These are phyloP conservation scores for Cordyceps farinosa DNA, from an alignment of 2,329 filamentous ascomycete species.

Conservation along the genomic window DNA sequence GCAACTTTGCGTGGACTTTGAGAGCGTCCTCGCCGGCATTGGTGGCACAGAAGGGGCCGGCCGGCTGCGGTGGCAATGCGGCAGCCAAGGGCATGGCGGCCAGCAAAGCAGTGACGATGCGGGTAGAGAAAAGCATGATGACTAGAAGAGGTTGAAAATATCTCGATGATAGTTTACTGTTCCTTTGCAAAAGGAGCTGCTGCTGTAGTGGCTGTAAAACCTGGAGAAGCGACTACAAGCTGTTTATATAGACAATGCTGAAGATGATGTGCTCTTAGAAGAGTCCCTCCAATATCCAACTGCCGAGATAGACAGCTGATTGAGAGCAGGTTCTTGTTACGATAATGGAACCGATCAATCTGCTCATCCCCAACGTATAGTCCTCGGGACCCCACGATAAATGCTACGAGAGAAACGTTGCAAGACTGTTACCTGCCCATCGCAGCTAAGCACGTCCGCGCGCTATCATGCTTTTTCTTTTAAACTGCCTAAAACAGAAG, in stretches of 20 bases:
- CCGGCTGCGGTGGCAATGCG: not conserved
- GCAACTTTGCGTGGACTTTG: not conserved
- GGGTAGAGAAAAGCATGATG: not conserved
- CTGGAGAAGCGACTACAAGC: too few relatives aligned
- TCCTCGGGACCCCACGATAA: not conserved
- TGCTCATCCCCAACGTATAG: not conserved
- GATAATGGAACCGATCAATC: not conserved
- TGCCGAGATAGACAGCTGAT: not conserved
- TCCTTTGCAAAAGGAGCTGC: not conserved
- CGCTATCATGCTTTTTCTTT: not conserved
- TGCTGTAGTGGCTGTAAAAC: not conserved
- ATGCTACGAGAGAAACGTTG: not conserved
- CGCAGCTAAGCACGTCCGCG: not conserved
- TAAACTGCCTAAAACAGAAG: constrained; percentile 3
- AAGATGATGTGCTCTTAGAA: not conserved
- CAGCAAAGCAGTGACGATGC: not conserved
- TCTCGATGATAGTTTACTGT: not conserved
- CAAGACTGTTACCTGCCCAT: not conserved
- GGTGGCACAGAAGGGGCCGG: not conserved
- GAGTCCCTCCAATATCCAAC: not conserved
- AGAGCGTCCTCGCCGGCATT: not conserved
- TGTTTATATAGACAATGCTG: not conserved
- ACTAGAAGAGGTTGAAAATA: not conserved
- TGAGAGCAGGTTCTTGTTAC: not conserved
- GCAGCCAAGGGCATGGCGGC: not conserved